These are phyloP conservation scores for Fusarium hostae DNA, from an alignment of 2,329 filamentous ascomycete species.

Conservation along the genomic window DNA sequence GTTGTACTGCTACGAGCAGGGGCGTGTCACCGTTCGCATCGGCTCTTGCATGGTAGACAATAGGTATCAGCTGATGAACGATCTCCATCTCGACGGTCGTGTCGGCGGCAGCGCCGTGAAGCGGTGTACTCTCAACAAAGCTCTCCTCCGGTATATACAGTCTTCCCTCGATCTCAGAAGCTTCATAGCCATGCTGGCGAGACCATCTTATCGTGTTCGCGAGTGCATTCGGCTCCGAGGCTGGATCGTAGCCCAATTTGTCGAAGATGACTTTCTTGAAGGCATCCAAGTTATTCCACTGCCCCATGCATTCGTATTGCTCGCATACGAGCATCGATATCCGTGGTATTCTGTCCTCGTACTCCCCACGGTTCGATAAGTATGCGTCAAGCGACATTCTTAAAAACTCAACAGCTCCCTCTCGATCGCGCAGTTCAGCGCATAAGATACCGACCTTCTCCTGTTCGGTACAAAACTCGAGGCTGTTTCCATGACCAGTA, in stretches of 20 bases:
- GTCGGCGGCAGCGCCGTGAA: constrained; percentile 9
- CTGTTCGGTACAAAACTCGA: not conserved
- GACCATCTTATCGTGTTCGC: constrained; percentile 13
- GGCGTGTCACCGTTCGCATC: constrained; percentile 13
- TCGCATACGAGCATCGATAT: constrained; percentile 14
- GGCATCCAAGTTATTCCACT: constrained; percentile 9
- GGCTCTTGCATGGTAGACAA: not conserved
- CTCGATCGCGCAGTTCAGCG: constrained; percentile 4
- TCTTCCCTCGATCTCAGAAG: not conserved
- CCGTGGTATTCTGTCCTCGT: not conserved
- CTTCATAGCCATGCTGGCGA: not conserved
- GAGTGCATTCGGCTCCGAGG: constrained; percentile 2
- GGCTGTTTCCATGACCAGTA: not conserved
- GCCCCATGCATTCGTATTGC: constrained; percentile 9
- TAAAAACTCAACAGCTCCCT: constrained; percentile 9
- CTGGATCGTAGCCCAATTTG: not conserved
- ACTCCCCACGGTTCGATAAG: not conserved
- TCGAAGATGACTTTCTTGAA: constrained; percentile 12
- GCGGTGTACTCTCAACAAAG: not conserved
- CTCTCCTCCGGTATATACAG: not conserved
- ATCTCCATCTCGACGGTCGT: not conserved
- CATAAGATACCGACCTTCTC: constrained; percentile 7
- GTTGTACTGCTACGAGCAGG: constrained; percentile 11
- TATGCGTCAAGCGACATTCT: not conserved
- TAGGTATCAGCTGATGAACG: constrained; percentile 10